phyloP scores from a whole-genome alignment of 768 basidiomycete species.

The Gyrodon lividus region DNA sequence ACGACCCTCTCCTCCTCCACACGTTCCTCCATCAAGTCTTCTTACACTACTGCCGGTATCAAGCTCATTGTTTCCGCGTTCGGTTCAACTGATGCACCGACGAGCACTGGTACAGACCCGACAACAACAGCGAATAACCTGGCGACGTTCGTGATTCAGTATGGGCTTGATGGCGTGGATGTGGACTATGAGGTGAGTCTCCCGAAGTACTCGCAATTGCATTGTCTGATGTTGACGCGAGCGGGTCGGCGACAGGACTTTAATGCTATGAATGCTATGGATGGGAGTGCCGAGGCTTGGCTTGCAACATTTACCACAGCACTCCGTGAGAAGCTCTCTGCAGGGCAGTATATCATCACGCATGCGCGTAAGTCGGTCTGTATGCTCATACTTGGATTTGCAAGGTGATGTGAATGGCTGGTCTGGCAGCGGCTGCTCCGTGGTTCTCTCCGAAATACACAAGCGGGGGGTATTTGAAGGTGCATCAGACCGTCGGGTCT shows the following conservation, averaged over 20 bases:
- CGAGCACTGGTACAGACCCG: conserved; percentile 58
- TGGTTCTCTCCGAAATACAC: conserved; percentile 39
- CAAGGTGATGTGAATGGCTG: not conserved
- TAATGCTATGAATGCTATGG: conserved; percentile 53
- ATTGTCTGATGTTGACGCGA: not conserved
- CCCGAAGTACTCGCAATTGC: not conserved
- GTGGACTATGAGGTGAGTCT: conserved; percentile 62
- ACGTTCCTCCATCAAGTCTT: conserved; percentile 46
- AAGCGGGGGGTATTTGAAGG: conserved; percentile 38
- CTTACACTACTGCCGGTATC: conserved; percentile 59
- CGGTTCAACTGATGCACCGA: conserved; percentile 54
- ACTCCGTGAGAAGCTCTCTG: conserved; percentile 26
- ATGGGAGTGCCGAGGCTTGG: conserved; percentile 48
- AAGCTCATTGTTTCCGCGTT: conserved; percentile 65
- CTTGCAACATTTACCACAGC: conserved; percentile 26
- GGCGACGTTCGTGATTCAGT: conserved; percentile 63
- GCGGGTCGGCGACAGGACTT: conserved; percentile 46
- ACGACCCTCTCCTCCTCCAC: conserved; percentile 43
- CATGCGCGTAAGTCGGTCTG: conserved; percentile 35
- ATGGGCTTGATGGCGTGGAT: conserved; percentile 65
- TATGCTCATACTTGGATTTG: conserved; percentile 9
- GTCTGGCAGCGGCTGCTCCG: conserved; percentile 37
- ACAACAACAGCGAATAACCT: conserved; percentile 59
- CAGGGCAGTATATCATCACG: conserved; percentile 27
- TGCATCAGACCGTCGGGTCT: conserved; percentile 37